phyloP scores from a whole-genome alignment of 768 basidiomycete species.

The Melanogaster broomeanus region DNA sequence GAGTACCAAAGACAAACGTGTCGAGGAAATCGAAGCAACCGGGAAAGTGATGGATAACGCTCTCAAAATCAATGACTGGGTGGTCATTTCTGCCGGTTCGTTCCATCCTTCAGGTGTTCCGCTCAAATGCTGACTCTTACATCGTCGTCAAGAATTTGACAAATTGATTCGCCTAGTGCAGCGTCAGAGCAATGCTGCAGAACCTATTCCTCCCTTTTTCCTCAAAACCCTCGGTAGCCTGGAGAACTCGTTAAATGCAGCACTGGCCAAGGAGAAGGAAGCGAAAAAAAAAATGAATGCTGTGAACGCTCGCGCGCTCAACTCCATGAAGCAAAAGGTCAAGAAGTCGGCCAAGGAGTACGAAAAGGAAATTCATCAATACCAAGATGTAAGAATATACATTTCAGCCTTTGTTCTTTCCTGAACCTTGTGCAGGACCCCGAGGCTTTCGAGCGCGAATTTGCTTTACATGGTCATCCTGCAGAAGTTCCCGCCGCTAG shows the following conservation, averaged over 20 bases:
- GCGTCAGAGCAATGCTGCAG: constrained; percentile 80
- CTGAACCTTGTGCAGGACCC: constrained; percentile 62
- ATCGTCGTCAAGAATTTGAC: constrained; percentile 78
- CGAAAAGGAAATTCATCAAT: constrained; percentile 77
- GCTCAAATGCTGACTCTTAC: constrained; percentile 7
- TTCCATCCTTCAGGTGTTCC: constrained; percentile 2
- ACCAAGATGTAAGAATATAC: constrained; percentile 61
- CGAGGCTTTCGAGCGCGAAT: constrained; percentile 82
- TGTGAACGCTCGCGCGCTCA: constrained; percentile 89
- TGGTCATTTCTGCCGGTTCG: constrained; percentile 83
- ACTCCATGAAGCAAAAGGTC: constrained; percentile 97
- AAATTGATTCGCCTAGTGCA: constrained; percentile 90
- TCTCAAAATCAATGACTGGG: constrained; percentile 96
- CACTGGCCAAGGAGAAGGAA: constrained; percentile 84
- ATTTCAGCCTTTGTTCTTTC: background rate
- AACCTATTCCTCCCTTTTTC: constrained; percentile 86
- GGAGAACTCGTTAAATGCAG: constrained; percentile 71
- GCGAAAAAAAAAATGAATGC: constrained; percentile 97
- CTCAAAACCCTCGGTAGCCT: constrained; percentile 73
- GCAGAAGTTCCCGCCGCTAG: constrained; percentile 39
- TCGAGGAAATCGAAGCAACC: constrained; percentile 93
- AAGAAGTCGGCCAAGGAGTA: constrained; percentile 90
- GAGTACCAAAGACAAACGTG: constrained; percentile 87
- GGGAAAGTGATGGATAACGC: constrained; percentile 94
- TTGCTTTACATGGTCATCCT: constrained; percentile 52